Base-by-base conservation (phyloP, 176 grass and related monocot genomes). In the Typha latifolia region DNA sequence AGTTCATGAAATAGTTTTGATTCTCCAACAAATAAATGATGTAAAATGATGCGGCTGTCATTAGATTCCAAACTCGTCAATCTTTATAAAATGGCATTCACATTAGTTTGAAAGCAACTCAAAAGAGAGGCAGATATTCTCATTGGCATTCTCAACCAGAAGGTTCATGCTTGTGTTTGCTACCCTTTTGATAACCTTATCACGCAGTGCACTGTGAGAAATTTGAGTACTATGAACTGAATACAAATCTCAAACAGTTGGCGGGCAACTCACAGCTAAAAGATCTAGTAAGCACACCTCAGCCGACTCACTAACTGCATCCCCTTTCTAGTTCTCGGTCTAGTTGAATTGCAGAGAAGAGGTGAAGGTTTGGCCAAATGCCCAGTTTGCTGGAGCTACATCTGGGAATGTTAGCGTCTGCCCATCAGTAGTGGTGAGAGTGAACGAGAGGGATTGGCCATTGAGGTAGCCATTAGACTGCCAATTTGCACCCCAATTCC, bases 401-500 rank as follows among this genome's bases (percentile, higher is more conserved):
- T 81, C 21, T 7, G 14, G 3, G 57, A 87, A 96, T 15, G 53
- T 10, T 4, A 87, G 4, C 11, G 37, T 75, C 57, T 51, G 49
- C 66, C 70, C 71, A 57, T 81, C 19, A 20, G 72, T 78, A 49
- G 68, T 62, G 81, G 82, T 87, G 69, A 96, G 69, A 32, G 4
- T 16, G 81, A 96, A 96, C 23, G 91, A 90, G 84, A 96, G 75
- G 53, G 79, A 21, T 72, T 96, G 91, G 0, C 59, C 51, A 51
- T n/a, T 75, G 20, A 96, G 73, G 73, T 82, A 59, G 49, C 21
- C 34, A 31, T 81, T 85, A 5, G 66, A 22, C 67, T 85, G 81
- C 87, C 86, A 96, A 59, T 87, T 80, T 0, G 81, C 84, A 16
- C 91, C 91, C 87, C 87, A 96, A 66, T 96, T 96, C 66, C 79